Conservation (phyloP, 768 basidiomycete genomes). For the Agaricus blazei region DNA sequence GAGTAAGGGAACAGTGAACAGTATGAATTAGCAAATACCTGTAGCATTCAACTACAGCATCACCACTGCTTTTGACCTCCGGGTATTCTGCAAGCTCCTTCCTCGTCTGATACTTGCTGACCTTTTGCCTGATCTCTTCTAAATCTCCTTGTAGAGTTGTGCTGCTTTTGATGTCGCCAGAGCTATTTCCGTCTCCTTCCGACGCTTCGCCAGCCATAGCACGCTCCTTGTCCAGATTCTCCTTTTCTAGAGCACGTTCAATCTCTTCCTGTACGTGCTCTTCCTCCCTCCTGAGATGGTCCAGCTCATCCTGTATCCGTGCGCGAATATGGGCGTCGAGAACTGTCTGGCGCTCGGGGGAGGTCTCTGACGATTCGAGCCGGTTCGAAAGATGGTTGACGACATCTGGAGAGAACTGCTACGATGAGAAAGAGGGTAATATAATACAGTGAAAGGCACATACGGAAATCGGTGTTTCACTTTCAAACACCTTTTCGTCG, state of each 20-base stretch:
- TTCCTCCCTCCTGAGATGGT: constrained; percentile 64
- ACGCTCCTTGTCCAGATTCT: constrained; percentile 79
- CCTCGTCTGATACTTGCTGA: constrained; percentile 63
- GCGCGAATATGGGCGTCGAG: constrained; percentile 71
- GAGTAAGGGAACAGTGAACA: constrained; percentile 4
- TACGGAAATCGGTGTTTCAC: constrained; percentile 52
- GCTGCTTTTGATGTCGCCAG: constrained; percentile 51
- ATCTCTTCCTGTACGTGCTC: constrained; percentile 67
- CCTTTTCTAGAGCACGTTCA: constrained; percentile 75
- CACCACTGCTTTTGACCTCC: constrained; percentile 49
- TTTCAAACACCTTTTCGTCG: constrained; percentile 54
- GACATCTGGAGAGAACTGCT: constrained; percentile 78
- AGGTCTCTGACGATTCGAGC: constrained; percentile 50
- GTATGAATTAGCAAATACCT: constrained; percentile 36
- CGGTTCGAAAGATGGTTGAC: constrained; percentile 74
- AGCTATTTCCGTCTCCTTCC: constrained; percentile 26
- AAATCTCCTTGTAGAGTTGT: constrained; percentile 66
- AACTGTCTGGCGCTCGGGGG: constrained; percentile 64
- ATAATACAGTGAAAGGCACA: constrained; percentile 10
- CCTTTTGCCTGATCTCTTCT: constrained; percentile 66
- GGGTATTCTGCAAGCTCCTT: constrained; percentile 50
- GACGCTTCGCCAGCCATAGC: constrained; percentile 40
- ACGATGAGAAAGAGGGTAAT: not conserved
- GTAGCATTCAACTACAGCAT: constrained; percentile 72
- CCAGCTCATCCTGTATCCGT: constrained; percentile 66